Percentiles rank a stretch among this genome's conserved stretches.
phyloP scores from a whole-genome alignment of 2,329 filamentous ascomycete species.

The Dryadomyces sulphureus region DNA sequence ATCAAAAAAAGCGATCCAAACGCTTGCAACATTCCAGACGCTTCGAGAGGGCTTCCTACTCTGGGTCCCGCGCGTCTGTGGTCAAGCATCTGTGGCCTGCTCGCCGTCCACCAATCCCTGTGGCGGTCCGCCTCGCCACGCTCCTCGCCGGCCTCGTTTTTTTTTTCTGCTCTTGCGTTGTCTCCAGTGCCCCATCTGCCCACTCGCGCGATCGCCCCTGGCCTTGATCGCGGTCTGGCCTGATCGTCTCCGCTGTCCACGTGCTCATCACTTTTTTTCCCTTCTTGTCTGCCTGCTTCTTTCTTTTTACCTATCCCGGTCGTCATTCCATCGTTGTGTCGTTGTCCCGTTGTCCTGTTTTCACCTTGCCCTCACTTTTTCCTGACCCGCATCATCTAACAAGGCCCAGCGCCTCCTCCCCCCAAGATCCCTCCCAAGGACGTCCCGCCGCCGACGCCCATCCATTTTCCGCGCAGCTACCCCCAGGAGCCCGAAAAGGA shows the following conservation, averaged over 20 bases:
- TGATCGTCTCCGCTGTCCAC: neutral
- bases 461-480: constrained; percentile 32
- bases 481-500: constrained; percentile 14
- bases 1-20: neutral
- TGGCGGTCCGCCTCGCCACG: neutral
- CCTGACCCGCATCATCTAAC: neutral
- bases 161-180: neutral
- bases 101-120: no score
- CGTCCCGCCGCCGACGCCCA: constrained; percentile 40
- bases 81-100: no score
- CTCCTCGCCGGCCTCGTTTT: neutral
- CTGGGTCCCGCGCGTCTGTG: no score
- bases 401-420: constrained; percentile 8
- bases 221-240: neutral
- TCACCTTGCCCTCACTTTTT: neutral
- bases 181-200: neutral
- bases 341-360: neutral
- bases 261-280: neutral
- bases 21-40: no score
- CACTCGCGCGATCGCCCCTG: neutral
- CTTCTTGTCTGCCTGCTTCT: neutral
- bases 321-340: neutral
- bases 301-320: neutral
- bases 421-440: constrained; percentile 27
- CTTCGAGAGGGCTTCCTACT: no score